Percentiles rank a stretch among this genome's conserved stretches.
phyloP scores from a whole-genome alignment of 2,329 filamentous ascomycete genomes.

The Colletotrichum gigasporum region DNA sequence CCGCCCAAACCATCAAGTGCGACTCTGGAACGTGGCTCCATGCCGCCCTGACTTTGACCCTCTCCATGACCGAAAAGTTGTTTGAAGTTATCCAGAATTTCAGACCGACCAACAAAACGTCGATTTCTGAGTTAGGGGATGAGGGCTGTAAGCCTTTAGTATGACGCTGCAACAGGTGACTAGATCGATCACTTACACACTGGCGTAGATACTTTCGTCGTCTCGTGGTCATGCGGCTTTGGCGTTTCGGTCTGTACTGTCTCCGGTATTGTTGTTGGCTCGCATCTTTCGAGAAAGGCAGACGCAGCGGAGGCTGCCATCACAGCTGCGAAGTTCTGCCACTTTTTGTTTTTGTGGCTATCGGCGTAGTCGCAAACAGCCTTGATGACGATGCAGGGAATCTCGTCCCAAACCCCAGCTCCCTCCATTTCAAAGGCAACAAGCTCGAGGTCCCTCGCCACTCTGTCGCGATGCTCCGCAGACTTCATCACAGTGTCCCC shows the following conservation, averaged over 20 bases:
- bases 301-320: conserved; percentile 44
- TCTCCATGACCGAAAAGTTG: background rate
- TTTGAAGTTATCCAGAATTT: background rate
- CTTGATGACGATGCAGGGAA: background rate
- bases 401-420: background rate
- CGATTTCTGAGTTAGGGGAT: background rate
- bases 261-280: background rate
- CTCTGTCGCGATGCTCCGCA: background rate
- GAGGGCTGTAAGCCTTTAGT: background rate
- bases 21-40: background rate
- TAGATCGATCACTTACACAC: background rate
- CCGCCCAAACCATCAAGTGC: background rate
- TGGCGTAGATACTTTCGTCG: too few relatives aligned
- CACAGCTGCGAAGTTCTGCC: conserved; percentile 22
- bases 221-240: background rate
- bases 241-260: too few relatives aligned
- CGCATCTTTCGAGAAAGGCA: conserved; percentile 31
- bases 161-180: fast-evolving
- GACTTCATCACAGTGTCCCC: conserved; percentile 45
- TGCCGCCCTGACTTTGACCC: fast-evolving
- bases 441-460: background rate
- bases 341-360: conserved; percentile 16
- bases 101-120: background rate
- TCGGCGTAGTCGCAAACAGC: conserved; percentile 34
- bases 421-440: conserved; percentile 22